Evolutionary conservation across 352 stramenopile genomes (phyloP).

Genomic region (Poterioochromonas sp.): DNA sequence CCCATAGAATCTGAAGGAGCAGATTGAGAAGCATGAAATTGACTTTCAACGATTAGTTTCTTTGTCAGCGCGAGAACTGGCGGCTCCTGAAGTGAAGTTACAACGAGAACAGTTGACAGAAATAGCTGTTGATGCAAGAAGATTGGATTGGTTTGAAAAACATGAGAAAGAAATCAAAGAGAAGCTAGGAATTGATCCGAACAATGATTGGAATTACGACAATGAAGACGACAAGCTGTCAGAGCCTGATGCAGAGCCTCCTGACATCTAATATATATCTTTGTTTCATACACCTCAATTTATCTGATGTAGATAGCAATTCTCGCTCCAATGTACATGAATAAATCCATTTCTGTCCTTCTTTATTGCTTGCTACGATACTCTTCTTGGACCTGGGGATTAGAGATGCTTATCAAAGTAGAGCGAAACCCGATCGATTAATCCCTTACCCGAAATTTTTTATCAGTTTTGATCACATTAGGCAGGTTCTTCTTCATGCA

Average conservation of each 20-base stretch:
- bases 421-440: background rate
- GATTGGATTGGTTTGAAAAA: conserved; percentile 23
- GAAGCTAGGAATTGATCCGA: conserved; percentile 20
- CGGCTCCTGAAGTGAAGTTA: background rate
- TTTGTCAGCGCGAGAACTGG: background rate
- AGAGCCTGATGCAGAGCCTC: conserved; percentile 23
- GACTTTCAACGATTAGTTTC: background rate
- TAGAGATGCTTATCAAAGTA: too few species aligned
- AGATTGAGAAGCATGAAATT: background rate
- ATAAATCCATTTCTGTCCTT: too few species aligned
- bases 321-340: too few species aligned
- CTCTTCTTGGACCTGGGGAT: too few species aligned
- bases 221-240: conserved; percentile 4
- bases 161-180: background rate
- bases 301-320: too few species aligned
- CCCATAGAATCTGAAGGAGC: background rate
- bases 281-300: too few species aligned
- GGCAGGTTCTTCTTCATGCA: background rate
- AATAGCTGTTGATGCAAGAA: background rate
- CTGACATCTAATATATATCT: background rate
- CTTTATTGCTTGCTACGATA: too few species aligned
- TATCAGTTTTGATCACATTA: background rate
- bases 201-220: conserved; percentile 28
- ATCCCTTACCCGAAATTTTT: background rate
- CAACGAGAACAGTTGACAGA: background rate